Percentiles rank a stretch among this genome's conserved stretches.
These are phyloP conservation scores for Skeletonema grethae DNA, from an alignment of 108 stramenopile genomes.

Conservation along the genomic window DNA sequence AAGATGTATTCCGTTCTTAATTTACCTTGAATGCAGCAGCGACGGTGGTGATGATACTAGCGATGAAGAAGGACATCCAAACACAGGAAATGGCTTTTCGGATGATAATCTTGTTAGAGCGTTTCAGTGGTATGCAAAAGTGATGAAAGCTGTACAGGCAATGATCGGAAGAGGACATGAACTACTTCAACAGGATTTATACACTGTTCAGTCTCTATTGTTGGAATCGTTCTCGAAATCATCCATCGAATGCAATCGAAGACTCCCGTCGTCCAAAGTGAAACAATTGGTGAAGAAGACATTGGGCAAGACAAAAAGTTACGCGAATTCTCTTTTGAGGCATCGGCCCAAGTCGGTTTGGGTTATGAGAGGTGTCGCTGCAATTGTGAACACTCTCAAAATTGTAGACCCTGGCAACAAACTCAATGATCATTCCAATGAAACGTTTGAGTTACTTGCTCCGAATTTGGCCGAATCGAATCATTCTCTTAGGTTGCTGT, in stretches of 20 bases:
- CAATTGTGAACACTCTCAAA: slow-evolving; percentile 37
- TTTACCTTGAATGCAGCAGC: slow-evolving; percentile 38
- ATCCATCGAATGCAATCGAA: slow-evolving; percentile 29
- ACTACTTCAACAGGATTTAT: slow-evolving; percentile 1
- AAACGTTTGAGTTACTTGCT: slow-evolving; percentile 61
- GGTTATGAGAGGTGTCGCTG: slow-evolving; percentile 57
- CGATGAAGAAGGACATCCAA: slow-evolving; percentile 16
- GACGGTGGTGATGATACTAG: slow-evolving; percentile 1
- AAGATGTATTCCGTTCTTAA: slow-evolving; percentile 61
- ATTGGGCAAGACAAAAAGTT: slow-evolving; percentile 18
- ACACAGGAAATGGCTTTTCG: not conserved
- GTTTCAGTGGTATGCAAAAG: slow-evolving; percentile 36
- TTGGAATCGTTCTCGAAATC: slow-evolving; percentile 61
- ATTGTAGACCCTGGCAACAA: slow-evolving; percentile 24
- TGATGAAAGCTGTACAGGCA: slow-evolving; percentile 25
- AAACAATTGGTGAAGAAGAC: slow-evolving; percentile 21
- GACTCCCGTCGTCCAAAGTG: slow-evolving; percentile 29
- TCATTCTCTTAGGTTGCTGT: slow-evolving; percentile 74
- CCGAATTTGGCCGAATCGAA: slow-evolving; percentile 62
- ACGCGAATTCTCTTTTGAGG: slow-evolving; percentile 48
- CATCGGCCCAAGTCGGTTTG: slow-evolving; percentile 52
- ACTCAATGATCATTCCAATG: slow-evolving; percentile 43
- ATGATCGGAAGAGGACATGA: not conserved
- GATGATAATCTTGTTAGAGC: slow-evolving; percentile 10
- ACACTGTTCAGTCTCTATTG: slow-evolving; percentile 37